Evolutionary conservation across 2,329 filamentous ascomycete species (phyloP).

Genomic region (Alternaria viburni): DNA sequence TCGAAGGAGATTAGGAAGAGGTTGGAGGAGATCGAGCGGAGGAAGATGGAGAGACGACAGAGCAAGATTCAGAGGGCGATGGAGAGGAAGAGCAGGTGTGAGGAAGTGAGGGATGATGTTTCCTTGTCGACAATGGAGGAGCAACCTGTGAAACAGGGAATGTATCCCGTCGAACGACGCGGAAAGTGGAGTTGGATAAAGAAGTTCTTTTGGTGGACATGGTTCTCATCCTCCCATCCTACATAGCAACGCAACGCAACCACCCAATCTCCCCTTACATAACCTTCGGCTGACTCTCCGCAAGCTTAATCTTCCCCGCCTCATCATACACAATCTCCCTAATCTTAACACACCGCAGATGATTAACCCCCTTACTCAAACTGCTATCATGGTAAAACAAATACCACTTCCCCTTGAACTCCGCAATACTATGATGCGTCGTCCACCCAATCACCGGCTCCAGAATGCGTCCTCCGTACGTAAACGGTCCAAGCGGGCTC

Average conservation of each 20-base stretch:
- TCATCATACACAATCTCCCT: constrained; percentile 75
- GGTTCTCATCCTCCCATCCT: background rate
- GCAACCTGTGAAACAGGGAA: background rate
- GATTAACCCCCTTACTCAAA: constrained; percentile 71
- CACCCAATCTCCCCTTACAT: constrained; percentile 10
- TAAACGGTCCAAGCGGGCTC: constrained; percentile 73
- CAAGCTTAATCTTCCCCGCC: constrained; percentile 64
- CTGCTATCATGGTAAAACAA: constrained; percentile 79
- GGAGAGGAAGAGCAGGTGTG: background rate
- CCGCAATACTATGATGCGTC: constrained; percentile 79
- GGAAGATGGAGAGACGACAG: background rate
- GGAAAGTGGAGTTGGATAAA: background rate
- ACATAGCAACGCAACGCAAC: background rate
- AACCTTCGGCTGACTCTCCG: constrained; percentile 40
- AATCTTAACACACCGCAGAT: constrained; percentile 75
- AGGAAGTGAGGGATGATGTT: background rate
- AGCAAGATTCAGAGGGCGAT: background rate
- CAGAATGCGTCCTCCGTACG: constrained; percentile 72
- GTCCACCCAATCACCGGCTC: constrained; percentile 83
- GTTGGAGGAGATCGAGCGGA: background rate
- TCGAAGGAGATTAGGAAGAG: background rate
- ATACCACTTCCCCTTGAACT: constrained; percentile 74
- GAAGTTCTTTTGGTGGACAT: background rate
- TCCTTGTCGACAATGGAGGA: background rate
- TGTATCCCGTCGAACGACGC: background rate